Evolutionary conservation across 768 basidiomycete species (phyloP), one percentile per base, ranked within the genome.

Genomic region (Phylloporus rhodoxanthus): DNA sequence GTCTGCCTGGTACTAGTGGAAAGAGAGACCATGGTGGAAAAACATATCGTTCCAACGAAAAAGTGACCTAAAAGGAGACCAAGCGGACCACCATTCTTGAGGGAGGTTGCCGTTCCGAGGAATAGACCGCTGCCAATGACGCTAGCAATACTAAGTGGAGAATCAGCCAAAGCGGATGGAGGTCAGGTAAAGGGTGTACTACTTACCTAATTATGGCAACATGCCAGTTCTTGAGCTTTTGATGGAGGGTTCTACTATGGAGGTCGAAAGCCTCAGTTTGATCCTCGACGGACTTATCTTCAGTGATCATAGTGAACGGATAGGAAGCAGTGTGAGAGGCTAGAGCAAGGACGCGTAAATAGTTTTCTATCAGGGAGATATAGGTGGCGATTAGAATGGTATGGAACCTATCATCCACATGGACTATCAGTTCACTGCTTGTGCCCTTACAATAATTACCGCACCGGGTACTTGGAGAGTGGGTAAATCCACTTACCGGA

Each of bases 31-130:
- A 74, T 72, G 19, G 68, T 68, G 8, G 63, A 56, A 39, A 69
- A 68, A 58, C 72, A 73, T 43, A 67, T 68, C 13, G 70, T 48
- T 11, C 69, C 72, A 1, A 73, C 47, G 34, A 69, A 62, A 0
- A 64, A 9, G 55, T 77, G 77, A 5, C 62, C 75, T 17, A 77
- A 60, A 9, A 77, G 61, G 29, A 77, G 56, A n/a, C 76, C 76
- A 3, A 78, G 11, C 3, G 76, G 76, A 37, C 77, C 76, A 44
- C 75, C 77, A 13, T 67, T 60, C 47, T 37, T 48, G 34, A 77
- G 64, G 11, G 72, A 65, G 5, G 57, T 42, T 4, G 65, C 72
- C 1, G 67, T 64, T 8, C 66, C 67, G 9, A 69, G 64, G 57
- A 70, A 69, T n/a, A 72, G 59, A 25, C 67, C 61, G 0, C 73